Evolutionary conservation across 768 basidiomycete species (phyloP), one percentile per base, ranked within the genome.

Genomic region (Pleurotus ostreatus): DNA sequence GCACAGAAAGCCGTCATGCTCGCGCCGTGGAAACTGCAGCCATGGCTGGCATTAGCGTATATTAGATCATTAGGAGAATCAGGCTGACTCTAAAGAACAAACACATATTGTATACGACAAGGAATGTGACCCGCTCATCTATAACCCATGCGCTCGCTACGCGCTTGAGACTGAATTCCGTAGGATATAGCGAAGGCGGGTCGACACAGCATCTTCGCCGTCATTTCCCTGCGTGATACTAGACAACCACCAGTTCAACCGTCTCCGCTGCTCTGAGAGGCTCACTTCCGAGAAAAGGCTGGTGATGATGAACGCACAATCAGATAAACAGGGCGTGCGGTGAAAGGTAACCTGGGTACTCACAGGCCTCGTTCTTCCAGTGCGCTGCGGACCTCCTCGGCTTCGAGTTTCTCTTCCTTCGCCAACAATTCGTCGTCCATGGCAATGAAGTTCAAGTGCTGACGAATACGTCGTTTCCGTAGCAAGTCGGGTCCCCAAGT

Each of bases 341-440:
- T 57, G 39, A 20, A 38, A 23, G 53, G 4, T 26, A 47, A 56
- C 30, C 2, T 20, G 46, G 37, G 13, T 15, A 77, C 88, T 66
- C 66, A 92, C 91, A 92, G 77, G 63, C 88, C 92, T 57, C 92
- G 84, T 67, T 92, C 90, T 57, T 80, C 74, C 12, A 93, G 74
- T 3, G 88, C 86, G 55, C 88, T 81, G 25, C 76, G 71, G 5
- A 92, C 71, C 60, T 86, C 87, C 3, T 73, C 71, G 16, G 72
- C 65, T 2, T 81, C 79, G 45, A 94, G 67, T 30, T 66, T 63
- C 26, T 71, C 73, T 61, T 87, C 86, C 37, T 73, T 74, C 12
- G 74, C 61, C 41, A 93, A 70, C n/a, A 85, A 71, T 18, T 68
- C 69, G 65, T 94, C 92, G 60, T 94, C 92, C 48, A 74, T 66